Base-by-base conservation (phyloP, 345 rosid species). In the Chamaenerion angustifolium region DNA sequence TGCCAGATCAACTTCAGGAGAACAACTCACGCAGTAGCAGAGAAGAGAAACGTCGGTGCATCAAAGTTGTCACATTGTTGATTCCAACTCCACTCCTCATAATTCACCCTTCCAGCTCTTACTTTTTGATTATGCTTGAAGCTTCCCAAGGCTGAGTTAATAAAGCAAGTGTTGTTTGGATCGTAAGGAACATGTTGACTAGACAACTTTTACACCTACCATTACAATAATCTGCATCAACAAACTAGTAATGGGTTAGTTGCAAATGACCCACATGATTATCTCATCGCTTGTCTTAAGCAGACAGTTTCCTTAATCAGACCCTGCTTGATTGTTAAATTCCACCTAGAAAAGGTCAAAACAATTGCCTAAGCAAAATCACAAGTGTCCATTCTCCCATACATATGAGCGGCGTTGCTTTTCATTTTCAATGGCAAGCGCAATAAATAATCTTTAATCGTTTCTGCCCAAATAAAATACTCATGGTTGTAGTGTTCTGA, bases 191-290 rank as follows among this genome's bases (percentile, higher is more conserved):
- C 72, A 57, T 19, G 56, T 58, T 70, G 72, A 56, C 65, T 76
- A 70, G 47, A 52, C 16, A 57, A 66, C 51, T 60, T 51, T 57
- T 57, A 50, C 64, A 57, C 42, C 58, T 55, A 68, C 48, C 46
- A 52, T 67, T 68, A 59, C 60, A 56, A 64, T 12, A 19, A 11
- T 58, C 64, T 54, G 62, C 66, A 63, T 57, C 25, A 65, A 42
- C 45, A 54, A 63, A 55, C 69, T 60, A 74, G 80, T 74, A 62
- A 72, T 71, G 62, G 66, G 14, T 54, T 56, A 64, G 60, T 21
- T 47, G 62, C 64, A 53, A 72, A 64, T 62, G 43, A 69, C 72
- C 37, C 56, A 64, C 53, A 60, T 64, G 54, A 31, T 14, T 8
- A 31, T 56, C 63, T 56, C 50, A 64, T 49, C 48, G 19, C 43